Conservation (phyloP, 1,139 yeast species). For the Geotrichum europaeum region DNA sequence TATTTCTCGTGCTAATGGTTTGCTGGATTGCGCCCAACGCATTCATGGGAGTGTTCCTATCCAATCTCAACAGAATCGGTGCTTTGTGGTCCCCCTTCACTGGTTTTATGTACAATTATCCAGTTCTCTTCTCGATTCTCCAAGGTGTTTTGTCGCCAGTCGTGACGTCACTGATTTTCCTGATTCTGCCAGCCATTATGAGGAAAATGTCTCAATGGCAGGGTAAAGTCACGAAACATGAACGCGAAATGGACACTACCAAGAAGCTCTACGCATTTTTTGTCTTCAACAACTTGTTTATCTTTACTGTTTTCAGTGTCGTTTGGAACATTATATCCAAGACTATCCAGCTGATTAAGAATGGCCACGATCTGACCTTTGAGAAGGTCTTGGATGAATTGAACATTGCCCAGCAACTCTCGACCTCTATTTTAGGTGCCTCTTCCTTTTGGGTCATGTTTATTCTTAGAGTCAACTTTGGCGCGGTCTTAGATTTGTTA, state of each 20-base stretch:
- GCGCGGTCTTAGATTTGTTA: constrained; percentile 32
- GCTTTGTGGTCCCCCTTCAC: constrained; percentile 35
- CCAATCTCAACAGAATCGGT: constrained; percentile 36
- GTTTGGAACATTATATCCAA: constrained; percentile 36
- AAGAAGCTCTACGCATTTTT: constrained; percentile 37
- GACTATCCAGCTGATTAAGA: constrained; percentile 27
- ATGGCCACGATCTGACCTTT: constrained; percentile 24
- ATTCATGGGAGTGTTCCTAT: constrained; percentile 38
- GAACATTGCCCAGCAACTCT: constrained; percentile 31
- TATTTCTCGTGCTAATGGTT: constrained; percentile 31
- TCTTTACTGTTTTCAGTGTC: constrained; percentile 38
- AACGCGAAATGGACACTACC: constrained; percentile 38
- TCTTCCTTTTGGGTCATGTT: constrained; percentile 42
- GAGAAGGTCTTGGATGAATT: constrained; percentile 25
- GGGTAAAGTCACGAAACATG: constrained; percentile 36
- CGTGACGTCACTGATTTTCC: constrained; percentile 34
- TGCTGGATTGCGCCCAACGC: constrained; percentile 41
- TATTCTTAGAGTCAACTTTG: constrained; percentile 34
- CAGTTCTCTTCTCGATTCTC: constrained; percentile 33
- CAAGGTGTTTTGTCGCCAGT: constrained; percentile 40
- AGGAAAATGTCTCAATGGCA: constrained; percentile 37
- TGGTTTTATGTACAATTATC: constrained; percentile 28
- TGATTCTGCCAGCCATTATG: constrained; percentile 36
- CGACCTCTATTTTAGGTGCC: constrained; percentile 36
- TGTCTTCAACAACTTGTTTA: constrained; percentile 36